Base-by-base conservation (phyloP, 148 eudicot species). In the Vaccinium corymbosum region DNA sequence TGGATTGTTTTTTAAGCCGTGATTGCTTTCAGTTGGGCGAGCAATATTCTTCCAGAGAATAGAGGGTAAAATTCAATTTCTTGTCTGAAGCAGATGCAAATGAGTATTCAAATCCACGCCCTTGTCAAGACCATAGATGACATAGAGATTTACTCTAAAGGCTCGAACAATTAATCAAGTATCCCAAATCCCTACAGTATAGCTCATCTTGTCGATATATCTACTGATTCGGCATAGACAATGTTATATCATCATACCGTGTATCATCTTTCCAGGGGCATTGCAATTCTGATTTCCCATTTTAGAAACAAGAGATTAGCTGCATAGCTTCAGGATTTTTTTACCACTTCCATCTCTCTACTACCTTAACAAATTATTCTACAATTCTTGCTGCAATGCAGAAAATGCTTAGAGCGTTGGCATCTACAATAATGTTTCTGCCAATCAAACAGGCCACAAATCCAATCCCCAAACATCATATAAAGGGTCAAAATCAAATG, bases 401-500 rank as follows among this genome's bases (percentile, higher is more conserved):
- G 32, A 68, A 64, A 25, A 13, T 12, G 7, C 42, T 68, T 12
- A 27, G 4, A 16, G 0, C 2, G 15, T 68, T 68, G 73, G 17
- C 38, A 27, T 27, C 73, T 27, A 42, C 14, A 42, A 48, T 19
- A 48, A 75, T 75, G 25, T 75, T 75, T 20, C 14, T 1, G n/a
- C 25, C 6, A 48, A 77, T 22, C 10, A 77, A 77, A 51, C 9
- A 77, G 19, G 17, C 35, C 35, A 71, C 29, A 48, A 52, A 6
- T 80, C 27, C 32, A 32, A 38, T 6, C n/a, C 10, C 10, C 9
- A 72, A 50, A 62, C 46, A 19, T 3, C 9, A 68, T 4, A 9
- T 11, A 52, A 50, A 53, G 46, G 56, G 70, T 5, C 62, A 78
- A 82, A 80, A 84, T 74, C 32, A 76, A 79, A 57, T 73, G 22